Base-by-base conservation (phyloP, 306 rosid species). In the Acacia melanoxylon region DNA sequence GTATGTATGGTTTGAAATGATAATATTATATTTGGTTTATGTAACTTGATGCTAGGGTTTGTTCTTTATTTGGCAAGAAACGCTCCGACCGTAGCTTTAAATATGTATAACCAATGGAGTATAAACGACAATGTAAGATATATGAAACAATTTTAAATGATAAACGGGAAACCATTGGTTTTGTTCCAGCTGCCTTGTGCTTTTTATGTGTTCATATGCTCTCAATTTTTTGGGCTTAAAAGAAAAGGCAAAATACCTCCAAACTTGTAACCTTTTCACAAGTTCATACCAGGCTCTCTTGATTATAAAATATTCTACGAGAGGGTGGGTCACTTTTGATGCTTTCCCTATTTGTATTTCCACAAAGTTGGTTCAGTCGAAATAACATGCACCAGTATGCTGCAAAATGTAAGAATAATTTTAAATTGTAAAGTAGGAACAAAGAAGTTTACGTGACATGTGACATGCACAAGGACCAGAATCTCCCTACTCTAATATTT, bases 161-260 rank as follows among this genome's bases (percentile, higher is more conserved):
- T 66, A 11, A 65, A 73, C 77, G 82, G 75, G 68, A 83, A 86
- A 68, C 81, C 82, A 66, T 73, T 78, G 80, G 75, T 68, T 82
- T 20, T 8, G 24, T 76, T 51, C 76, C 79, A 66, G 74, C 63
- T 81, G 59, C 68, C n/a, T 27, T 40, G 48, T 78, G 72, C 24
- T 76, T 66, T 40, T 78, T 0, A 10, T 61, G 24, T 27, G 5
- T 48, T 17, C 19, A 54, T 27, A 0, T 46, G 42, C 42, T 41
- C 77, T 29, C 15, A 41, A 48, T 8, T 37, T 4, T 14, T 48
- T 48, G 20, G 56, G 56, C 8, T 14, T 0, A 10, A 58, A 10
- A 58, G 31, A 10, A 6, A 56, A 58, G 13, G 14, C 11, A 10
- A 58, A 58, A 58, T 22, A 10, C 13, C 31, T 49, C 27, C 20